phyloP scores from a whole-genome alignment of 495 filamentous ascomycete species.

The Aspergillus funiculosus region DNA sequence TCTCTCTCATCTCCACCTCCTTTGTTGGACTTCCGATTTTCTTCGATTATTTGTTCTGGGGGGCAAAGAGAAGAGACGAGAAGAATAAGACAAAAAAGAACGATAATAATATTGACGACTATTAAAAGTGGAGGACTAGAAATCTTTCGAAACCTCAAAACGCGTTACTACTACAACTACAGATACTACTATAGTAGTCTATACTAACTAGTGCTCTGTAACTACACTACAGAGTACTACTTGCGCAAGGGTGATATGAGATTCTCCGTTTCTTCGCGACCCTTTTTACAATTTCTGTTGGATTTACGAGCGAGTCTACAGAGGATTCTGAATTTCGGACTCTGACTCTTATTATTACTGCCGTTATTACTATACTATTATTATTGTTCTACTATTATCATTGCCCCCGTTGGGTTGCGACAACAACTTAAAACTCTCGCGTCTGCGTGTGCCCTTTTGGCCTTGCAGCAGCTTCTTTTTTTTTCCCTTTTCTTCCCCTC shows the following conservation, averaged over 20 bases:
- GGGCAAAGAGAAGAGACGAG: not conserved
- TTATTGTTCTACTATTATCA: constrained; percentile 5
- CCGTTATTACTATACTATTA: constrained; percentile 1
- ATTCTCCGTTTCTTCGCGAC: constrained; percentile 15
- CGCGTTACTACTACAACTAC: not conserved
- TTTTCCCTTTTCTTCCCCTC: constrained; percentile 4
- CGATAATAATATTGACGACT: too few species aligned
- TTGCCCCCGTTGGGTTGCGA: constrained; percentile 13
- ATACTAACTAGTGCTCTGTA: too few species aligned
- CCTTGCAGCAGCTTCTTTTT: constrained; percentile 9
- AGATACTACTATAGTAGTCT: not conserved
- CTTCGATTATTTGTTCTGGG: constrained; percentile 7
- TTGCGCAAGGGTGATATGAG: constrained; percentile 2
- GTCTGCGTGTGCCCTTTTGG: constrained; percentile 11
- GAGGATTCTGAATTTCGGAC: too few species aligned
- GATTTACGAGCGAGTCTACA: not conserved
- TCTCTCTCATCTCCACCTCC: constrained; percentile 9
- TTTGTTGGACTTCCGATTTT: constrained; percentile 6
- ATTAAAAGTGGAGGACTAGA: not conserved
- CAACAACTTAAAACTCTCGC: constrained; percentile 13
- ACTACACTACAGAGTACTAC: constrained; percentile 2
- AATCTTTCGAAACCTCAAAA: not conserved
- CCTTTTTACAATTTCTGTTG: not conserved
- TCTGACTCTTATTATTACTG: not conserved
- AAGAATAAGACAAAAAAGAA: constrained; percentile 1